A percentile compares a stretch with the other conserved stretches of the same genome.
These are phyloP conservation scores for Conticribra guillardii DNA, from an alignment of 108 stramenopile genomes.

Conservation along the genomic window DNA sequence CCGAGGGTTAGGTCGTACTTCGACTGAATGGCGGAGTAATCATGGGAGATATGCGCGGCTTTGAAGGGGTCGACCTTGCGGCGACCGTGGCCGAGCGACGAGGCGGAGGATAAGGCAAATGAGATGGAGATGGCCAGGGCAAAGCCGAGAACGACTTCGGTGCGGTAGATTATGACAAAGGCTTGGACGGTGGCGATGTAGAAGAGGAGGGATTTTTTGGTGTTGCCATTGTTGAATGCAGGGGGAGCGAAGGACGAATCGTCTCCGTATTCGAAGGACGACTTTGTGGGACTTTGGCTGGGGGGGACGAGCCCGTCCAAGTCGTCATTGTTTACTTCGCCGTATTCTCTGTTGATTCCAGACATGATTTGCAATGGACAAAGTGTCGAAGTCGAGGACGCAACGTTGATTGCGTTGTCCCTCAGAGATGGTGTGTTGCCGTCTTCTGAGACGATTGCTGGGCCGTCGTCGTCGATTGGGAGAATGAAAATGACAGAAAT, in stretches of 20 bases:
- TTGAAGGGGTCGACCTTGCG: slow-evolving; percentile 21
- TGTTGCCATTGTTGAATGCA: slow-evolving; percentile 2
- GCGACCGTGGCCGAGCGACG: neutral
- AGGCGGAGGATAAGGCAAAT: slow-evolving; percentile 18
- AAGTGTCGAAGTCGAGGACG: neutral
- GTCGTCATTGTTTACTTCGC: slow-evolving; percentile 38
- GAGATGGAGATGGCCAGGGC: slow-evolving; percentile 31
- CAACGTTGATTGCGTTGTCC: no score
- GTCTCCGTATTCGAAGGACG: slow-evolving; percentile 21
- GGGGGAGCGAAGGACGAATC: slow-evolving; percentile 13
- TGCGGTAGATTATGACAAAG: slow-evolving; percentile 50
- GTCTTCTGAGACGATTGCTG: no score
- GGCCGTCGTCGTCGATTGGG: no score
- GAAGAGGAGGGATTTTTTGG: slow-evolving; percentile 33
- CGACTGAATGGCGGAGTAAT: slow-evolving; percentile 52
- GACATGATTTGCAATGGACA: slow-evolving; percentile 5
- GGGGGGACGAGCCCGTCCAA: slow-evolving; percentile 31
- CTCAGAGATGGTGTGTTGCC: no score
- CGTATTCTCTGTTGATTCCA: slow-evolving; percentile 40
- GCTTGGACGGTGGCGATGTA: slow-evolving; percentile 46
- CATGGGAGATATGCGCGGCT: slow-evolving; percentile 39
- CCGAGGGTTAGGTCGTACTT: slow-evolving; percentile 62
- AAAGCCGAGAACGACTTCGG: slow-evolving; percentile 34
- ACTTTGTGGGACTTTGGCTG: slow-evolving; percentile 7
- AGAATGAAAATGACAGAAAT: no score